Percentiles rank a stretch among this genome's conserved stretches.
Conservation (phyloP, 2,329 filamentous ascomycete genomes). For the Ophiostoma australiae region DNA sequence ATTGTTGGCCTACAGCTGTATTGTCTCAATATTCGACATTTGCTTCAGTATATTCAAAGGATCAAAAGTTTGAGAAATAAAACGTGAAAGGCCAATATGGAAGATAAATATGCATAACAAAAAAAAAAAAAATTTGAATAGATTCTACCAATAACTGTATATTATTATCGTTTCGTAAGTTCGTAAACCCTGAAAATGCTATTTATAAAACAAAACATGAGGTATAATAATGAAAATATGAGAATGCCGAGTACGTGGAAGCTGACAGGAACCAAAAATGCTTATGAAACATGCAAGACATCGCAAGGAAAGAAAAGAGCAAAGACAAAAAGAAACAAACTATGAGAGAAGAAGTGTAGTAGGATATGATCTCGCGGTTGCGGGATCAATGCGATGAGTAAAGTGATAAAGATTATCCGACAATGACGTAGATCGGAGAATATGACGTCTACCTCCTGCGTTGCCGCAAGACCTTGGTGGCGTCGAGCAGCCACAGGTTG, state of each 20-base stretch:
- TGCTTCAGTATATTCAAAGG: not conserved
- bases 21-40: not conserved
- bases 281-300: slow-evolving; percentile 10
- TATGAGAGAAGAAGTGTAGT: not conserved
- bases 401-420: not conserved
- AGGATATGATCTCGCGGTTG: too few relatives aligned
- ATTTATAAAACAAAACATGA: slow-evolving; percentile 12
- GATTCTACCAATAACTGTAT: not conserved
- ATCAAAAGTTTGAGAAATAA: not conserved
- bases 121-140: not conserved
- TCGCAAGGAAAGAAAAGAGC: not conserved
- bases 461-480: slow-evolving; percentile 27
- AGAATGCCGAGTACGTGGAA: slow-evolving; percentile 16
- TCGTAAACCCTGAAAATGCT: not conserved
- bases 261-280: not conserved
- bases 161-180: not conserved
- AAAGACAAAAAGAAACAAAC: not conserved
- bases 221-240: slow-evolving; percentile 10
- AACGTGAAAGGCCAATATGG: not conserved
- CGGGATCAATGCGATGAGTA: too few relatives aligned
- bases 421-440: not conserved
- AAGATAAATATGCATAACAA: not conserved
- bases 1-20: not conserved
- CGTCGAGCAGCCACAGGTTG: slow-evolving; percentile 29
- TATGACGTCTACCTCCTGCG: slow-evolving; percentile 21